Conservation (phyloP, 176 grass and related monocot species). For the Bolboschoenus planiculmis region DNA sequence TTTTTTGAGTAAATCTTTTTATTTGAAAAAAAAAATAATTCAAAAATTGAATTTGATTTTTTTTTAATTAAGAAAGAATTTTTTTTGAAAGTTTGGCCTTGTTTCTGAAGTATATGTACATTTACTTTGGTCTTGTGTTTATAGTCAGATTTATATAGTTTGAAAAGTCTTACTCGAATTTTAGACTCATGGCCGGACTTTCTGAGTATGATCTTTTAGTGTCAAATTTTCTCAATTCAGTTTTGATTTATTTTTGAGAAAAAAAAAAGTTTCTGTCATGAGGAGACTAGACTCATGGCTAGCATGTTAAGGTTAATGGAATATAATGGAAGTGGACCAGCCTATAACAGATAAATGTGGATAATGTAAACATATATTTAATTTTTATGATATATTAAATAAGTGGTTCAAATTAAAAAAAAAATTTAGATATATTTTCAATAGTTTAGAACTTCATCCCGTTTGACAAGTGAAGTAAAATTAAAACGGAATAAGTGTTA, state of each 20-base stretch:
- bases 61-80: neutral
- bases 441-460: too few species aligned
- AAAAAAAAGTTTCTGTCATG: neutral
- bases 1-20: neutral
- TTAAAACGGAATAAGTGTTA: too few species aligned
- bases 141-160: neutral
- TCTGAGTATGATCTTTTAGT: neutral
- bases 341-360: too few species aligned
- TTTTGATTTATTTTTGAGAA: neutral
- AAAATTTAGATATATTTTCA: too few species aligned
- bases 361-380: too few species aligned
- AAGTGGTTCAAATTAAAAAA: too few species aligned
- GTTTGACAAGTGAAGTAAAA: too few species aligned
- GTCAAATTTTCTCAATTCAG: neutral
- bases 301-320: too few species aligned
- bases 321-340: too few species aligned
- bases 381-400: too few species aligned
- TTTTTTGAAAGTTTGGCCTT: neutral
- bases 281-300: too few species aligned
- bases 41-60: neutral
- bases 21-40: neutral
- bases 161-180: neutral
- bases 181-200: neutral
- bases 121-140: neutral
- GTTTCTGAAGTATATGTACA: neutral